Conservation (phyloP, 2,329 filamentous ascomycete genomes). For the Arthrobotrys pseudoclavata region DNA sequence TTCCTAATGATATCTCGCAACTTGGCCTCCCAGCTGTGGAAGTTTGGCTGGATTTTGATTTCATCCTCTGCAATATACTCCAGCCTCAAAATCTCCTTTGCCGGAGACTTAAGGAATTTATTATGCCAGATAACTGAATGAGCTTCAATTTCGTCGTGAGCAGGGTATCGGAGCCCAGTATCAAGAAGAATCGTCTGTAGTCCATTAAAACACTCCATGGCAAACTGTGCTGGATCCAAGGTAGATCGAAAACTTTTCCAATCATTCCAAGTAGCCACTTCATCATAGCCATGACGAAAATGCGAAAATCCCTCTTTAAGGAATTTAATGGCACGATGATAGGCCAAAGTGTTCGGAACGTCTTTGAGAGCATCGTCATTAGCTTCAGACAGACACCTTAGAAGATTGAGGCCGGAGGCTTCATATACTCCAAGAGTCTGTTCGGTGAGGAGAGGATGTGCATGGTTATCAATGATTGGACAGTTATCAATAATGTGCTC, state of each 20-base stretch:
- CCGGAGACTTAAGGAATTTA: slow-evolving; percentile 67
- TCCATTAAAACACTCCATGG: slow-evolving; percentile 72
- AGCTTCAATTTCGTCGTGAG: slow-evolving; percentile 66
- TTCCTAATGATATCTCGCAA: slow-evolving; percentile 72
- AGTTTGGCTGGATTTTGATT: slow-evolving; percentile 66
- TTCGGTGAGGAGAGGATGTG: slow-evolving; percentile 76
- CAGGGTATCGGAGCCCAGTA: slow-evolving; percentile 25
- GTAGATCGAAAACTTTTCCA: slow-evolving; percentile 67
- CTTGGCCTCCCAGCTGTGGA: slow-evolving; percentile 68
- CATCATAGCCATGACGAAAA: slow-evolving; percentile 64
- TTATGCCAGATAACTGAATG: slow-evolving; percentile 77
- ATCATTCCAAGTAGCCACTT: slow-evolving; percentile 75
- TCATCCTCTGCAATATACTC: slow-evolving; percentile 78
- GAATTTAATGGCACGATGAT: slow-evolving; percentile 78
- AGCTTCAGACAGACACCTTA: slow-evolving; percentile 80
- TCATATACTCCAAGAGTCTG: slow-evolving; percentile 64
- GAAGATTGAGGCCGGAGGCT: slow-evolving; percentile 65
- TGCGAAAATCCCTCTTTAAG: slow-evolving; percentile 66
- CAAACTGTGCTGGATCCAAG: slow-evolving; percentile 72
- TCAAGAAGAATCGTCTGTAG: slow-evolving; percentile 56
- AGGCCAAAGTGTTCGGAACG: slow-evolving; percentile 74
- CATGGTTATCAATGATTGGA: slow-evolving; percentile 81
- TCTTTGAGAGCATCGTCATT: slow-evolving; percentile 76
- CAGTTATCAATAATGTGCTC: slow-evolving; percentile 68
- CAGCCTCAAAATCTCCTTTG: slow-evolving; percentile 82